A percentile compares a stretch with the other conserved stretches of the same genome.
These are phyloP conservation scores for Pythium vanterpoolii DNA, from an alignment of 352 stramenopile species.

Conservation along the genomic window DNA sequence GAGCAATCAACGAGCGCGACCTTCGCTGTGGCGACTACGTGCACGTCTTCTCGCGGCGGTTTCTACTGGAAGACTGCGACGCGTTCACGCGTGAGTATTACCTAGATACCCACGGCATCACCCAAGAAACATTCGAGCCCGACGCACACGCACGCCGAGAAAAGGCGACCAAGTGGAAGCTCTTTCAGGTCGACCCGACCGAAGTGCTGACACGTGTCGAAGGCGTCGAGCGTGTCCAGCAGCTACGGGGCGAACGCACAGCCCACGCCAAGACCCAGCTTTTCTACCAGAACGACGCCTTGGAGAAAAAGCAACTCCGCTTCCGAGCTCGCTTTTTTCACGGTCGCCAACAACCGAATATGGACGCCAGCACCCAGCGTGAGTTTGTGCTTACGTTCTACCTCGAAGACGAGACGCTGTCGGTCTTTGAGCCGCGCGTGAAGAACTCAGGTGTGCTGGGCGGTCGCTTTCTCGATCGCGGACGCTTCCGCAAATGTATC, in stretches of 20 bases:
- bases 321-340: slow-evolving; percentile 64
- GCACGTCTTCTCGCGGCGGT: slow-evolving; percentile 75
- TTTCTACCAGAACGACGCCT: slow-evolving; percentile 35
- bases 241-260: background rate
- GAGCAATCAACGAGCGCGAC: slow-evolving; percentile 60
- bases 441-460: slow-evolving; percentile 63
- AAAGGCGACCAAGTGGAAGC: slow-evolving; percentile 46
- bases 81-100: slow-evolving; percentile 91
- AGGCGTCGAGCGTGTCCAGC: background rate
- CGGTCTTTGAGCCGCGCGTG: slow-evolving; percentile 67
- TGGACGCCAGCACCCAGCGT: slow-evolving; percentile 46
- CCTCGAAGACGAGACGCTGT: slow-evolving; percentile 74
- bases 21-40: slow-evolving; percentile 82
- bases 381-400: slow-evolving; percentile 81
- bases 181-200: slow-evolving; percentile 40
- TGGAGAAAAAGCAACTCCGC: slow-evolving; percentile 67
- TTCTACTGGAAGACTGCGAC: slow-evolving; percentile 92
- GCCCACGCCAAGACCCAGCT: slow-evolving; percentile 14
- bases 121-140: slow-evolving; percentile 58
- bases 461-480: slow-evolving; percentile 75
- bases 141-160: background rate
- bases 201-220: slow-evolving; percentile 1
- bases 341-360: slow-evolving; percentile 22
- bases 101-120: slow-evolving; percentile 71
- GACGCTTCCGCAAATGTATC: slow-evolving; percentile 51